Evolutionary conservation across 176 grass and related monocot species (phyloP).

Genomic region (Oryza rufipogon): DNA sequence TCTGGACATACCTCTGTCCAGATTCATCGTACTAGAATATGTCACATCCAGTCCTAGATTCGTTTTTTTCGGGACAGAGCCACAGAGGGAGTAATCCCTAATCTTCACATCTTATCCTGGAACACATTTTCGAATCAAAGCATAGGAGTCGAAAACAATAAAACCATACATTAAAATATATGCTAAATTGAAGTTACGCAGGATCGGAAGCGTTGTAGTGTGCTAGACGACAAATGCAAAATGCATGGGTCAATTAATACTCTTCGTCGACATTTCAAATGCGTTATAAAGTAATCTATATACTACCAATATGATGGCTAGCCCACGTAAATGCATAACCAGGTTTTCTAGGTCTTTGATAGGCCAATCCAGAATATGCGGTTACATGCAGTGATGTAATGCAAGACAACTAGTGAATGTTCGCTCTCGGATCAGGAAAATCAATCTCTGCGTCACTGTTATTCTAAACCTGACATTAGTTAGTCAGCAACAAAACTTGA

Average conservation of each 20-base stretch:
- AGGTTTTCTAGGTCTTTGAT: background rate
- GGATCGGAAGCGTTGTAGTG: background rate
- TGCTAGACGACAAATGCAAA: background rate
- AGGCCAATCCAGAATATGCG: background rate
- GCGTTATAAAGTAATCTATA: background rate
- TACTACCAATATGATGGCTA: background rate
- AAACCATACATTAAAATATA: background rate
- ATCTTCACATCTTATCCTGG: background rate
- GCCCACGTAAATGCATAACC: background rate
- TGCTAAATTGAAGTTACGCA: background rate
- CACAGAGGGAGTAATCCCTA: background rate
- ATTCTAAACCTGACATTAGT: background rate
- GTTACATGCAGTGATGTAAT: slow-evolving; percentile 10
- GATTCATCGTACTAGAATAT: too few relatives aligned
- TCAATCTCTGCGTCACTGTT: background rate
- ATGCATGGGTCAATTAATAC: background rate
- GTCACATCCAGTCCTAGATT: too few relatives aligned
- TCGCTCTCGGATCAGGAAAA: background rate
- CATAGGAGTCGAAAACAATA: background rate
- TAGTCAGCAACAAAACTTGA: background rate
- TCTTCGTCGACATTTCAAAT: background rate
- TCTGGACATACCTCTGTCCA: too few relatives aligned
- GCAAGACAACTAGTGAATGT: slow-evolving; percentile 7
- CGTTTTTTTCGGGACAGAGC: too few relatives aligned
- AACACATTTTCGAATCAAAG: background rate